Conservation (phyloP, 2,329 filamentous ascomycete genomes). For the Metarhizium sp. region DNA sequence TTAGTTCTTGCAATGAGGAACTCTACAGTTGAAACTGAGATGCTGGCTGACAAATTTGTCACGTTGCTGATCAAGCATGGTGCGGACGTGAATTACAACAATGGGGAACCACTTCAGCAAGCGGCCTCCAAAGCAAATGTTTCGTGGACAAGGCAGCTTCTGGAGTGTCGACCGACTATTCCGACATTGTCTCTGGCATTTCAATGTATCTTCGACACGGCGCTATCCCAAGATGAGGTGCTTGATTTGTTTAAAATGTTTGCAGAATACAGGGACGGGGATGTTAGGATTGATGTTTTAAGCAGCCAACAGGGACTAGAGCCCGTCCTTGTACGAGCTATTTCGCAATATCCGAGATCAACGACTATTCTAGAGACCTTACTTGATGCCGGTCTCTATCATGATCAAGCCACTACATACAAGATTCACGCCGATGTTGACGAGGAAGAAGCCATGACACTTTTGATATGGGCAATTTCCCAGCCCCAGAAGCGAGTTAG, state of each 20-base stretch:
- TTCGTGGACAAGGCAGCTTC: slow-evolving; percentile 38
- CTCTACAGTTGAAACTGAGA: slow-evolving; percentile 26
- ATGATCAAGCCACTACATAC: slow-evolving; percentile 40
- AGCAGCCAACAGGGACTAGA: slow-evolving; percentile 30
- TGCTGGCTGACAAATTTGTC: slow-evolving; percentile 36
- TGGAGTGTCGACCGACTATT: slow-evolving; percentile 39
- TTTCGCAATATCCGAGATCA: slow-evolving; percentile 46
- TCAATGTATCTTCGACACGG: slow-evolving; percentile 44
- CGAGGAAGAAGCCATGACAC: slow-evolving; percentile 44
- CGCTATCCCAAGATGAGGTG: slow-evolving; percentile 38
- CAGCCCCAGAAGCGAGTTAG: slow-evolving; percentile 56
- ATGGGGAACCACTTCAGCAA: slow-evolving; percentile 43
- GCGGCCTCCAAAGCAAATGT: slow-evolving; percentile 43
- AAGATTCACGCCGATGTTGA: slow-evolving; percentile 35
- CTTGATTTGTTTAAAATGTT: slow-evolving; percentile 43
- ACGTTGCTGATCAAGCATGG: slow-evolving; percentile 27
- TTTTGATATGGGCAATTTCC: slow-evolving; percentile 51
- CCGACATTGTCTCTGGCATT: slow-evolving; percentile 44
- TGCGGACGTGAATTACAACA: slow-evolving; percentile 39
- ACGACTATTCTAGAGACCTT: slow-evolving; percentile 40
- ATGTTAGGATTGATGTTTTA: slow-evolving; percentile 41
- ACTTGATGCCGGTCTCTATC: slow-evolving; percentile 48
- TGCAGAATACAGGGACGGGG: slow-evolving; percentile 36
- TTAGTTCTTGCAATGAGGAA: slow-evolving; percentile 37
- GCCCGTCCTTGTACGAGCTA: slow-evolving; percentile 42